Percentiles rank a stretch among this genome's conserved stretches.
Evolutionary conservation across 1,284 basidiomycete genomes (phyloP).

Genomic region (Singerocomus rubriflavus): DNA sequence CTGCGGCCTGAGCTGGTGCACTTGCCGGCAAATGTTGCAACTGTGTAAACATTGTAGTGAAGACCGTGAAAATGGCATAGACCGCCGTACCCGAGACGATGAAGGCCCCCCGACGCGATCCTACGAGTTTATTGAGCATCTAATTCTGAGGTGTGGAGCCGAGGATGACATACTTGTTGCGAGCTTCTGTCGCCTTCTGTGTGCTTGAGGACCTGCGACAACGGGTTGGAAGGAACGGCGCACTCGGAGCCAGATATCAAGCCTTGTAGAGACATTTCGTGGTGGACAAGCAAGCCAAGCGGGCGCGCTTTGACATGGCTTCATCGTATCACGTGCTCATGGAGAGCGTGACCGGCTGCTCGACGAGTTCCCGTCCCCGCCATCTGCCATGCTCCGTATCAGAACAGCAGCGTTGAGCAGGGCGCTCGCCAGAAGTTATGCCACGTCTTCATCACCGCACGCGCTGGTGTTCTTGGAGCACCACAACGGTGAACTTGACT

Average conservation of each 20-base stretch:
- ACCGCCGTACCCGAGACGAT: conserved; percentile 53
- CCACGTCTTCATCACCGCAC: conserved; percentile 56
- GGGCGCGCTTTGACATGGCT: no score
- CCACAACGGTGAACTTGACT: conserved; percentile 76
- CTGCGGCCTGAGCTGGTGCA: conserved; percentile 44
- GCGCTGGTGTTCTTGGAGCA: conserved; percentile 90
- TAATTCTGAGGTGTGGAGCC: background rate
- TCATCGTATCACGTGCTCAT: conserved; percentile 17
- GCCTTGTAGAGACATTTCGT: conserved; percentile 66
- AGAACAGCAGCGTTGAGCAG: conserved; percentile 27
- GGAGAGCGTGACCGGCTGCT: background rate
- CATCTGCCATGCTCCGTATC: conserved; percentile 36
- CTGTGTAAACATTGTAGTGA: conserved; percentile 35
- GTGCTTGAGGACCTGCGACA: conserved; percentile 90
- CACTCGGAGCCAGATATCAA: conserved; percentile 93
- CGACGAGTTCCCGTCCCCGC: background rate
- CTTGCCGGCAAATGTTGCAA: conserved; percentile 70
- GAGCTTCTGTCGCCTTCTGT: conserved; percentile 87
- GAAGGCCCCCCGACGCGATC: conserved; percentile 74
- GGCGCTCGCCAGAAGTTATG: conserved; percentile 47
- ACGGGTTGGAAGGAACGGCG: conserved; percentile 79
- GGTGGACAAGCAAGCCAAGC: no score
- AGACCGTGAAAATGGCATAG: background rate
- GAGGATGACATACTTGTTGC: conserved; percentile 60
- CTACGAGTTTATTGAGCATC: conserved; percentile 35